Conservation (phyloP, 2,329 filamentous ascomycete genomes). For the Colletotrichum spaethianum region DNA sequence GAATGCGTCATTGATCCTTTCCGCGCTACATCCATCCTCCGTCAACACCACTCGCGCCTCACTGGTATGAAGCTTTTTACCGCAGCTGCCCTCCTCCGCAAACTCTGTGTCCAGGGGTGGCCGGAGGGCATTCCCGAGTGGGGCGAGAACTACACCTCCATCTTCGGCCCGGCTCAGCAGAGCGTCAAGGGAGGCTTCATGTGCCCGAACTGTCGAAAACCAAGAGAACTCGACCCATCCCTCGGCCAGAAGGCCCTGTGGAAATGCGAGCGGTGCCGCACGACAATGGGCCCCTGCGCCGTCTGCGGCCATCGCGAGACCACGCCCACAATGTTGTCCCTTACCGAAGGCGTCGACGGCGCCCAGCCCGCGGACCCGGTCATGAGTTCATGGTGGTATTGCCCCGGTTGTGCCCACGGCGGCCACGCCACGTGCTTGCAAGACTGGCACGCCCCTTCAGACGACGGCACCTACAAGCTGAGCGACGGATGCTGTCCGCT, state of each 20-base stretch:
- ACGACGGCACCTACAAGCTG: constrained; percentile 43
- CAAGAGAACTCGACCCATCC: constrained; percentile 66
- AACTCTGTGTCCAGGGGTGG: constrained; percentile 72
- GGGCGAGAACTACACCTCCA: constrained; percentile 68
- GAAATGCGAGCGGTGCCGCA: constrained; percentile 70
- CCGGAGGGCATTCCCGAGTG: constrained; percentile 64
- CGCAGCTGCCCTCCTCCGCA: constrained; percentile 73
- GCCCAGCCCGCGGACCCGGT: constrained; percentile 45
- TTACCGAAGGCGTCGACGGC: constrained; percentile 24
- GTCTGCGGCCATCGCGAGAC: constrained; percentile 70
- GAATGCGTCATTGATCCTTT: constrained; percentile 67
- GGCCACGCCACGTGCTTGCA: constrained; percentile 73
- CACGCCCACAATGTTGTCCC: constrained; percentile 53
- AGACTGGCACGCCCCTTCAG: constrained; percentile 67
- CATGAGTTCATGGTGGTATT: constrained; percentile 73
- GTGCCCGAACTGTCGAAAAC: constrained; percentile 70
- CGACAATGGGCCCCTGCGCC: constrained; percentile 69
- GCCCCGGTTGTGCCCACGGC: constrained; percentile 73
- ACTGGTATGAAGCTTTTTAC: constrained; percentile 72
- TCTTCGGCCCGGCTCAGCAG: constrained; percentile 69
- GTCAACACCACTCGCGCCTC: constrained; percentile 72
- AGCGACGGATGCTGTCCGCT: constrained; percentile 74
- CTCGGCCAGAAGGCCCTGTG: constrained; percentile 63
- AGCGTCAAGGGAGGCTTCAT: constrained; percentile 67
- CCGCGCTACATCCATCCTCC: constrained; percentile 69